Evolutionary conservation across 2,329 filamentous ascomycete genomes (phyloP).

Genomic region (Ambrosiella beaveri): DNA sequence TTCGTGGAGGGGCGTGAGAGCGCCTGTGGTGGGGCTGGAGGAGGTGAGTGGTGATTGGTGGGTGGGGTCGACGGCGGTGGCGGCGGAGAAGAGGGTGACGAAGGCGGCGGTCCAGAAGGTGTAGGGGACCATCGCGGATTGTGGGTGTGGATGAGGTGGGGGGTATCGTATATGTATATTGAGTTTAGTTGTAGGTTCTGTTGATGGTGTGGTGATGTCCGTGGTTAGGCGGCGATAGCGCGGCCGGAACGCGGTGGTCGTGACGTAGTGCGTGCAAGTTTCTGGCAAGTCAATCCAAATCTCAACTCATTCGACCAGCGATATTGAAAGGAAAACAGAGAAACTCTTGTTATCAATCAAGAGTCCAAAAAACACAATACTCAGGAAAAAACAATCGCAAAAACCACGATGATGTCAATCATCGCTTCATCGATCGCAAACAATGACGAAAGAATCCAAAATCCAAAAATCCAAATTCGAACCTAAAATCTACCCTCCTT

Average conservation of each 20-base stretch:
- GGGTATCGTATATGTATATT: neutral
- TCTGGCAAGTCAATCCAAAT: neutral
- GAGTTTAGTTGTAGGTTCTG: too few relatives aligned
- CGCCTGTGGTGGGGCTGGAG: neutral
- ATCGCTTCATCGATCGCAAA: too few relatives aligned
- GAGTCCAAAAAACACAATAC: too few relatives aligned
- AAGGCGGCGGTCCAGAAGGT: neutral
- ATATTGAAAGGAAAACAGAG: neutral
- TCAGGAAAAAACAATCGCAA: too few relatives aligned
- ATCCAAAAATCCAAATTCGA: too few relatives aligned
- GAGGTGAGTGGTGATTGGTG: conserved; percentile 14
- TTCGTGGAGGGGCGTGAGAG: conserved; percentile 51
- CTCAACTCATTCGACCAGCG: neutral
- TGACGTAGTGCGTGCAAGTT: neutral
- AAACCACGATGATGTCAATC: too few relatives aligned
- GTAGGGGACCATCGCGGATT: neutral
- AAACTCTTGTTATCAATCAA: neutral
- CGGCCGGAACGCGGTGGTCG: too few relatives aligned
- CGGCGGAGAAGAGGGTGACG: neutral
- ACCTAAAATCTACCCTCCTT: too few relatives aligned
- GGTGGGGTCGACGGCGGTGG: neutral
- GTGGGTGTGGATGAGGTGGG: neutral
- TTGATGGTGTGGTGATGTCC: too few relatives aligned
- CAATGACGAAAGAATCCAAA: too few relatives aligned
- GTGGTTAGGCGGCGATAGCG: too few relatives aligned